A percentile compares a stretch with the other conserved stretches of the same genome.
These are phyloP conservation scores for Calocybe cyanea DNA, from an alignment of 768 basidiomycete species.

Conservation along the genomic window DNA sequence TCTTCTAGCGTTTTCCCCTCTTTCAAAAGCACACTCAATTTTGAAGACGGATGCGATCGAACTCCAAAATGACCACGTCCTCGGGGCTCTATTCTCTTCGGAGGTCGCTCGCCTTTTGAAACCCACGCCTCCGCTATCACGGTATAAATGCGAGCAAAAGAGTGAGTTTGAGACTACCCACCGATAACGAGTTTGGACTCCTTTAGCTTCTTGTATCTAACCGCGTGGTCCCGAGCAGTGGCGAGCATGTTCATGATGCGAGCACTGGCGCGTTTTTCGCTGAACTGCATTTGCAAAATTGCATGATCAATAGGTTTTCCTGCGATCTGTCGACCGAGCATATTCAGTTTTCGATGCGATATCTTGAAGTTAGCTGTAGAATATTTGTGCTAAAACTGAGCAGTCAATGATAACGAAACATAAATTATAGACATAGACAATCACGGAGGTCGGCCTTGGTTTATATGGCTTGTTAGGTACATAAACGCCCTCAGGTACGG, in stretches of 20 bases:
- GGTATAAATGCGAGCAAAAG: not conserved
- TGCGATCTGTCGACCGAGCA: conserved; percentile 81
- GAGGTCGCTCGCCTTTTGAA: conserved; percentile 66
- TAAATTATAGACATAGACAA: conserved; percentile 4
- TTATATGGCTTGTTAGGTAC: conserved; percentile 19
- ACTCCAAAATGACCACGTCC: conserved; percentile 82
- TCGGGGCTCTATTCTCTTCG: conserved; percentile 72
- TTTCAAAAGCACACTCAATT: conserved; percentile 70
- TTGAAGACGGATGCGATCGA: conserved; percentile 70
- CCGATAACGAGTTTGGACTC: conserved; percentile 75
- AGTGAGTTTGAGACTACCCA: conserved; percentile 38
- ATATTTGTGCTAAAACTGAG: conserved; percentile 72
- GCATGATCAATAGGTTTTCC: conserved; percentile 93
- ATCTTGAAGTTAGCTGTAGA: conserved; percentile 92
- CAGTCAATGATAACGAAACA: not conserved
- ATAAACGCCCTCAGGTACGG: not conserved
- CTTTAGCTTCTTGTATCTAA: conserved; percentile 70
- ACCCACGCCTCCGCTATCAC: conserved; percentile 89
- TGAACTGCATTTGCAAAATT: conserved; percentile 96
- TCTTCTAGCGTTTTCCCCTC: conserved; percentile 80
- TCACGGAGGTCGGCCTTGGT: conserved; percentile 25
- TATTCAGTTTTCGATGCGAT: conserved; percentile 89
- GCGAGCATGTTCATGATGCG: conserved; percentile 88
- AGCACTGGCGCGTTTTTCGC: conserved; percentile 83
- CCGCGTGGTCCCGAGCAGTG: conserved; percentile 83